These are phyloP conservation scores for Chlamydomonas eustigma DNA, from an alignment of 139 green algal genomes.

Conservation along the genomic window DNA sequence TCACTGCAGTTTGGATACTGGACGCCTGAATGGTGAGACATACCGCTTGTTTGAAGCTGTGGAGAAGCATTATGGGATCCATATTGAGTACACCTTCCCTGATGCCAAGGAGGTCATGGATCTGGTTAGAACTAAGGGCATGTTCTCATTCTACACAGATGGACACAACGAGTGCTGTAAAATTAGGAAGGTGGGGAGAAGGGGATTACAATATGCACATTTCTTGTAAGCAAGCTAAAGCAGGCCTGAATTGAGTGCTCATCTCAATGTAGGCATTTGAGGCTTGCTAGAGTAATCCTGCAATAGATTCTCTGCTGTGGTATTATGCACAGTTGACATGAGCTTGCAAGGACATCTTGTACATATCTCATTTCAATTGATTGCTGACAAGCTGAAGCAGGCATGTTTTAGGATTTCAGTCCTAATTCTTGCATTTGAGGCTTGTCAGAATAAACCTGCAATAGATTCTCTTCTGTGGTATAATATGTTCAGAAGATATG, in stretches of 20 bases:
- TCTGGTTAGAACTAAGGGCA: conserved; percentile 91
- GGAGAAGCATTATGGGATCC: conserved; percentile 97
- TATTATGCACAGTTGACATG: conserved; percentile 1
- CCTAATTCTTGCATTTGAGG: background rate
- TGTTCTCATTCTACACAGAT: conserved; percentile 98
- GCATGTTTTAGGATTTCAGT: background rate
- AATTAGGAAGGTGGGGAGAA: conserved; percentile 38
- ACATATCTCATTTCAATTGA: background rate
- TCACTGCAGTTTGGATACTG: conserved; percentile 84
- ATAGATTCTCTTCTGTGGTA: background rate
- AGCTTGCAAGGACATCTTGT: background rate
- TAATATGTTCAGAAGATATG: conserved; percentile 1
- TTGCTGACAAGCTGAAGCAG: conserved; percentile 6
- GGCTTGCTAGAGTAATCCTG: background rate
- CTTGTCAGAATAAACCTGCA: conserved; percentile 4
- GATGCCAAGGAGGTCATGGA: conserved; percentile 84
- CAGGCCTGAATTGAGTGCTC: background rate
- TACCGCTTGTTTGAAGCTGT: conserved; percentile 91
- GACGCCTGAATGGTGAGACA: conserved; percentile 95
- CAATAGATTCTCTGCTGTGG: background rate
- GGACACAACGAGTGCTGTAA: conserved; percentile 96
- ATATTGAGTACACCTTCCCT: conserved; percentile 98
- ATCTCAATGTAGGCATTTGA: background rate
- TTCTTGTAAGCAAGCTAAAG: conserved; percentile 11
- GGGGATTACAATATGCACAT: background rate